Base-by-base conservation (phyloP, 179 eudicot genomes). In the Corrigiola litoralis region DNA sequence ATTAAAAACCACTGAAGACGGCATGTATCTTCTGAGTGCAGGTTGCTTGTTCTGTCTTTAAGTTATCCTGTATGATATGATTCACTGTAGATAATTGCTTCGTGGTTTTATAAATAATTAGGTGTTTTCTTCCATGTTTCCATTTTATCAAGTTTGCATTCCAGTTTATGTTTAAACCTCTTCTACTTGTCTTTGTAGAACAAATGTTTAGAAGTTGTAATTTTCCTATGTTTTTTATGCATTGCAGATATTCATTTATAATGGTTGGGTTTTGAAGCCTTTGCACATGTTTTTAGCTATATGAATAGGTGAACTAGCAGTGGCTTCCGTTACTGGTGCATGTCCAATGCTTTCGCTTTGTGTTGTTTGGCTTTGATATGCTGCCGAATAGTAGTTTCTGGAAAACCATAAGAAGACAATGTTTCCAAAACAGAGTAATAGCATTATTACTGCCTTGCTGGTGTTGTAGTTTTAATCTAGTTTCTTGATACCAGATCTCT, bases 11-110 rank as follows among this genome's bases (percentile, higher is more conserved):
- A 94, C 96, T 33, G 89, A 83, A 51, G 99, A 94, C 72, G 97
- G 97, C 79, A 86, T 84, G 90, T 84, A 86, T 75, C 90, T 94
- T 77, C 70, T 92, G 28, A 94, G 99, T 80, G 86, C 99, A 90
- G 99, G 99, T 94, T 72, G 69, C 50, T 68, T 70, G 47, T 32
- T 24, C 8, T 11, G 9, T 40, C 6, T 28, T 50, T 20, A 21
- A 12, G 54, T 12, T 3, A 29, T n/a, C n/a, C n/a, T 55, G 41
- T 7, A 55, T 31, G 12, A 28, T 33, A n/a, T n/a, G n/a, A n/a
- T n/a, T n/a, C n/a, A n/a, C n/a, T n/a, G n/a, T n/a, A n/a, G n/a
- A n/a, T n/a, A n/a, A n/a, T n/a, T n/a, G n/a, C n/a, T n/a, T n/a
- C n/a, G n/a, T n/a, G n/a, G n/a, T n/a, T n/a, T n/a, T n/a, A n/a